Conservation (phyloP, 495 filamentous ascomycete species). For the Penicillium alfredii region DNA sequence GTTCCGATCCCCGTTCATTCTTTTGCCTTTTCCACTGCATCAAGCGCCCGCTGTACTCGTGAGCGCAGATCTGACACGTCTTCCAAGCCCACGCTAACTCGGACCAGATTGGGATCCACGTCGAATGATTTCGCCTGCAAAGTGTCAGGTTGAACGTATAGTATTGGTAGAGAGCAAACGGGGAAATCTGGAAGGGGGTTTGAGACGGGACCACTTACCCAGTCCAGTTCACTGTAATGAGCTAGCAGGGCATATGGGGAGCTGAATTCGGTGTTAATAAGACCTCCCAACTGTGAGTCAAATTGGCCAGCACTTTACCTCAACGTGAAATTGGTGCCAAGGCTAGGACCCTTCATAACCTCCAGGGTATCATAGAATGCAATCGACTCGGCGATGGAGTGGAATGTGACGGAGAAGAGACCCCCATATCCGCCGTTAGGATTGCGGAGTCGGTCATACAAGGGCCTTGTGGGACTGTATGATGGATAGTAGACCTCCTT, state of each 20-base stretch:
- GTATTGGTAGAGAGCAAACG: too few species aligned
- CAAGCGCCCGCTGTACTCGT: slow-evolving; percentile 44
- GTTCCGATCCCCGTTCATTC: too few species aligned
- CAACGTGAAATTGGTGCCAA: slow-evolving; percentile 95
- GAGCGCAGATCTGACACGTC: slow-evolving; percentile 57
- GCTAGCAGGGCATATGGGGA: slow-evolving; percentile 89
- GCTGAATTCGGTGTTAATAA: slow-evolving; percentile 27
- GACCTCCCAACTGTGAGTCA: slow-evolving; percentile 4
- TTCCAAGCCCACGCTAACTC: slow-evolving; percentile 89
- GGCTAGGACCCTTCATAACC: slow-evolving; percentile 86
- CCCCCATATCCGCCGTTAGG: slow-evolving; percentile 85
- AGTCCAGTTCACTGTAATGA: slow-evolving; percentile 87
- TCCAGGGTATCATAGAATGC: slow-evolving; percentile 82
- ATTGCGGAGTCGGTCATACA: slow-evolving; percentile 74
- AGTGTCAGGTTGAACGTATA: too few species aligned
- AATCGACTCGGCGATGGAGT: slow-evolving; percentile 60
- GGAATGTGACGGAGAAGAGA: slow-evolving; percentile 76
- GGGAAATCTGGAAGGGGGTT: slow-evolving; percentile 1
- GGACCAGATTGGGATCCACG: slow-evolving; percentile 68
- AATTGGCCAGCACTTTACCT: slow-evolving; percentile 32
- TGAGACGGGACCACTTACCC: too few species aligned
- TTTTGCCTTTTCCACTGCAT: slow-evolving; percentile 29
- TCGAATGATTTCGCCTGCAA: slow-evolving; percentile 65
- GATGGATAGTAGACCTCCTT: slow-evolving; percentile 86
- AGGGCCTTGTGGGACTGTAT: slow-evolving; percentile 56